phyloP scores from a whole-genome alignment of 108 stramenopile species.

The Cyclotella choctawhatcheeana region DNA sequence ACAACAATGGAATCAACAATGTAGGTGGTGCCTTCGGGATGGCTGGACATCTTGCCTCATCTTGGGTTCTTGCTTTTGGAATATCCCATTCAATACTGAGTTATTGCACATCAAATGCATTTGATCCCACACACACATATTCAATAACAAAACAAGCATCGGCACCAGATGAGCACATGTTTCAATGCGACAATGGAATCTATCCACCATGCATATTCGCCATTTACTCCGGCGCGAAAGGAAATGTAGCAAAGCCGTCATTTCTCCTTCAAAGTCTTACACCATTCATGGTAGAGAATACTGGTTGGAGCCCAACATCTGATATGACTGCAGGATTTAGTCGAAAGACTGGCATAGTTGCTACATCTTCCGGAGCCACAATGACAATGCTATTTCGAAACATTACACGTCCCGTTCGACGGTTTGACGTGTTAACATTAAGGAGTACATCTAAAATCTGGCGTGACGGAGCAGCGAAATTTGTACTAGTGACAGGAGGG shows the following conservation, averaged over 20 bases:
- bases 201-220: conserved; percentile 52
- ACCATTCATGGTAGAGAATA: conserved; percentile 51
- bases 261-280: conserved; percentile 25
- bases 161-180: not conserved
- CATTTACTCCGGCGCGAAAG: conserved; percentile 49
- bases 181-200: conserved; percentile 39
- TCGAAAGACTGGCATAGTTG: conserved; percentile 56
- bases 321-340: conserved; percentile 55
- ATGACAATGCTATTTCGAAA: conserved; percentile 48
- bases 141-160: conserved; percentile 5
- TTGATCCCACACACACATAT: not conserved
- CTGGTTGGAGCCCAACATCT: conserved; percentile 51
- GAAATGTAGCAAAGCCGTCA: conserved; percentile 41
- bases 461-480: conserved; percentile 45
- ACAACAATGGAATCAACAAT: conserved; percentile 2
- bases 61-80: conserved; percentile 50
- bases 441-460: conserved; percentile 43
- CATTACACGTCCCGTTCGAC: conserved; percentile 40
- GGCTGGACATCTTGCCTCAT: conserved; percentile 53
- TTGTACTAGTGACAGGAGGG: conserved; percentile 49
- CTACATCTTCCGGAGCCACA: conserved; percentile 32
- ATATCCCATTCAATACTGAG: conserved; percentile 36
- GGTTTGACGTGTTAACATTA: conserved; percentile 46
- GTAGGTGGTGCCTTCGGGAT: conserved; percentile 45
- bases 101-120: conserved; percentile 27